These are phyloP conservation scores for Paradendryphiella salina DNA, from an alignment of 2,329 filamentous ascomycete genomes.

Conservation along the genomic window DNA sequence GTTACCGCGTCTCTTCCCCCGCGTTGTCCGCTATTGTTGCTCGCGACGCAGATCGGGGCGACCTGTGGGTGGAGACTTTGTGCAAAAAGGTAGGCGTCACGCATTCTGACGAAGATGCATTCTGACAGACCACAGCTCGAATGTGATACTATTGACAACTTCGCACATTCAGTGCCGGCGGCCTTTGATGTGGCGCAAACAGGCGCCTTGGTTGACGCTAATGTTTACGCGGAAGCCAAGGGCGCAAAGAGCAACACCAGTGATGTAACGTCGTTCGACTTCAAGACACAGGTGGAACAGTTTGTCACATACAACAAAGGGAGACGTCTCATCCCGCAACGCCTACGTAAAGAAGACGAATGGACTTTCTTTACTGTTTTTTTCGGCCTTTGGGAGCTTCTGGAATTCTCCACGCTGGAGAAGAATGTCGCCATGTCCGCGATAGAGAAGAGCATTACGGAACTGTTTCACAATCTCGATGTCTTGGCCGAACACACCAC, in stretches of 20 bases:
- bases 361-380: conserved; percentile 45
- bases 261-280: conserved; percentile 35
- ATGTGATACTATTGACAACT: conserved; percentile 46
- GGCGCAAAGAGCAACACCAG: conserved; percentile 20
- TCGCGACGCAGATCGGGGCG: conserved; percentile 38
- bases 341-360: conserved; percentile 27
- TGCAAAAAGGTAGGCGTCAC: conserved; percentile 44
- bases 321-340: conserved; percentile 21
- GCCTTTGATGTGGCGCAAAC: conserved; percentile 21
- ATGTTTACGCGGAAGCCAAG: conserved; percentile 35
- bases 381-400: conserved; percentile 45
- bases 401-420: conserved; percentile 39
- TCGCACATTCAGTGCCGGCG: conserved; percentile 39
- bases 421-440: conserved; percentile 34
- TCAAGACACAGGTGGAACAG: conserved; percentile 45
- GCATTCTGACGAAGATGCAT: not conserved
- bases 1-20: conserved; percentile 41
- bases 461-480: conserved; percentile 42
- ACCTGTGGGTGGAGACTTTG: conserved; percentile 44
- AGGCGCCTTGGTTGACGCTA: conserved; percentile 40
- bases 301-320: conserved; percentile 36
- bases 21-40: conserved; percentile 22
- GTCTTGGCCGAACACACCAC: conserved; percentile 34
- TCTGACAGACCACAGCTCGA: conserved; percentile 39
- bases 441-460: conserved; percentile 39